phyloP scores from a whole-genome alignment of 164 flowering plant genomes.

The Cinnamomum chago region DNA sequence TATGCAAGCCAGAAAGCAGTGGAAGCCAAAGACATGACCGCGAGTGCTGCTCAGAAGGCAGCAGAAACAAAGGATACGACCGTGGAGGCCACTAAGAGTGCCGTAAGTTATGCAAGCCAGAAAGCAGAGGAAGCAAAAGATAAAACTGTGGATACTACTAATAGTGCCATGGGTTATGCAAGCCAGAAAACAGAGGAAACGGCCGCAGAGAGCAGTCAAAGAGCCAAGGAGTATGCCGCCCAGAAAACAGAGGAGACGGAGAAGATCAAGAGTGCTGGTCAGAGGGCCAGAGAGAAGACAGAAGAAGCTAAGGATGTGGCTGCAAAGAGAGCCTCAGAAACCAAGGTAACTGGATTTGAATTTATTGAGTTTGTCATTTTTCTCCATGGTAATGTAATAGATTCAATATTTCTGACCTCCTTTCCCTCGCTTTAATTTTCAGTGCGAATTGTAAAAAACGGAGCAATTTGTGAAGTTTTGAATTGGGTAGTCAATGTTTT shows the following conservation, averaged over 20 bases:
- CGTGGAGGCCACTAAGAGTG: slow-evolving; percentile 29
- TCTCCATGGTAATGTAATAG: neutral
- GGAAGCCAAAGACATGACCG: slow-evolving; percentile 30
- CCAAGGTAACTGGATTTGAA: slow-evolving; percentile 18
- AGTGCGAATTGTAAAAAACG: neutral
- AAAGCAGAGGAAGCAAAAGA: slow-evolving; percentile 43
- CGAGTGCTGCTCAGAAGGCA: slow-evolving; percentile 8
- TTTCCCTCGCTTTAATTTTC: neutral
- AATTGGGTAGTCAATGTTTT: neutral
- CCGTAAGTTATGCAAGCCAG: slow-evolving; percentile 33
- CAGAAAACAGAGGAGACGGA: slow-evolving; percentile 27
- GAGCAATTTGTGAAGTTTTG: neutral
- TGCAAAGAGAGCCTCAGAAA: slow-evolving; percentile 3
- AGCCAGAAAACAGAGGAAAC: slow-evolving; percentile 25
- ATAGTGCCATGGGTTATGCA: slow-evolving; percentile 8
- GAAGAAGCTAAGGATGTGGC: slow-evolving; percentile 39
- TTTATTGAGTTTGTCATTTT: neutral
- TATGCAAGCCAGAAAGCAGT: slow-evolving; percentile 19
- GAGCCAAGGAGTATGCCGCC: slow-evolving; percentile 29
- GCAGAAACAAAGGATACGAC: slow-evolving; percentile 16
- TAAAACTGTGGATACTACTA: neutral
- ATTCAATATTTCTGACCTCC: neutral
- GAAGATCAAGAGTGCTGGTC: neutral
- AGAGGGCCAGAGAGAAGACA: slow-evolving; percentile 22
- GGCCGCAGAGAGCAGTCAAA: neutral